Evolutionary conservation across 805 yeast genomes (phyloP).

Genomic region (Lipomyces anomalus): DNA sequence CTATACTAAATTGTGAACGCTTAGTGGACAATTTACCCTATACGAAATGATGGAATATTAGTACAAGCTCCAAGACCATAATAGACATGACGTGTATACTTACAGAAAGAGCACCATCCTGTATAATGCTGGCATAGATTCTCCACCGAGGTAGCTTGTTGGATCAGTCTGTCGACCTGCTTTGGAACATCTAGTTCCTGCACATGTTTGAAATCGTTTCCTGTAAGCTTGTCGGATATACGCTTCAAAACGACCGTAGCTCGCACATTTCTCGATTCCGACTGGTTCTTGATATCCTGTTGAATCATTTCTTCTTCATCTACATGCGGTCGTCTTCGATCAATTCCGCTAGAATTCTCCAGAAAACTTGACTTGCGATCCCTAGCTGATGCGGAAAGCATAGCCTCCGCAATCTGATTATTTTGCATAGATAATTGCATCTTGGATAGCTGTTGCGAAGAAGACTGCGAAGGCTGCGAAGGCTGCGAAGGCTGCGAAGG

Average conservation of each 20-base stretch:
- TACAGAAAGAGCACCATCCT: constrained; percentile 98
- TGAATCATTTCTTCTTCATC: constrained; percentile 54
- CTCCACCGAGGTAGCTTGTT: constrained; percentile 94
- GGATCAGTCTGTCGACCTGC: constrained; percentile 89
- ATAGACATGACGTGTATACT: background rate
- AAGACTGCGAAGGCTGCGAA: background rate
- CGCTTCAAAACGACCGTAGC: constrained; percentile 85
- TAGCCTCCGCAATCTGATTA: background rate
- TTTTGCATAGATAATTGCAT: background rate
- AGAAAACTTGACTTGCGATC: constrained; percentile 18
- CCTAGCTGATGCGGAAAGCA: constrained; percentile 26
- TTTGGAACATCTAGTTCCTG: constrained; percentile 71
- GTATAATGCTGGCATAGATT: constrained; percentile 93
- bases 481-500: background rate
- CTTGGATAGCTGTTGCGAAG: too few species aligned
- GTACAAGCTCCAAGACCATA: too few species aligned
- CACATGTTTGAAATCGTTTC: constrained; percentile 78
- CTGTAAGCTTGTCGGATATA: constrained; percentile 86
- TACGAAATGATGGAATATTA: too few species aligned
- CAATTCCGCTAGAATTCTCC: constrained; percentile 15
- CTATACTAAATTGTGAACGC: too few species aligned
- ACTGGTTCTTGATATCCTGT: constrained; percentile 57
- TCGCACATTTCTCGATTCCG: constrained; percentile 76
- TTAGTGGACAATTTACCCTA: too few species aligned
- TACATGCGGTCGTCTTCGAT: constrained; percentile 35